Conservation (phyloP, 1,284 basidiomycete species). For the Malassezia sympodialis region DNA sequence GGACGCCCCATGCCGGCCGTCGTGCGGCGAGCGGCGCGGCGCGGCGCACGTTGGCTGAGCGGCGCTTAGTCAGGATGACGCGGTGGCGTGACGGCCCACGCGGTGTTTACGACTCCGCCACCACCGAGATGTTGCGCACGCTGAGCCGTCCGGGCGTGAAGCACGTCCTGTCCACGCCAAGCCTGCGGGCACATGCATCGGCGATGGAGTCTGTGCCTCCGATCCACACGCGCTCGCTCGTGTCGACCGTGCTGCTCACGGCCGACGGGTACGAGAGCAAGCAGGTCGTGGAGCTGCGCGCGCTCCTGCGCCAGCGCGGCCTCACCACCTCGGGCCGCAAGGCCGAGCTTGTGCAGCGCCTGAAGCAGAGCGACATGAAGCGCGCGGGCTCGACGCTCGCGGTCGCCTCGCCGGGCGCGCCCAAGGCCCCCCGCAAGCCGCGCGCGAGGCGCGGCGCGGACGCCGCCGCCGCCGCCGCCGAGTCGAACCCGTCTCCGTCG, state of each 20-base stretch:
- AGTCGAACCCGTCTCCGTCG: constrained; percentile 20
- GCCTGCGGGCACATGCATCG: constrained; percentile 2
- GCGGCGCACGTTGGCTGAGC: no score
- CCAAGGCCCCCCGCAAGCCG: constrained; percentile 9
- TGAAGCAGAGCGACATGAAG: constrained; percentile 29
- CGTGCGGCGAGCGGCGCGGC: background rate
- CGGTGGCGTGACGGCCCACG: background rate
- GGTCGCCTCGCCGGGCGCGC: constrained; percentile 7
- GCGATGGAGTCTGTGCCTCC: background rate
- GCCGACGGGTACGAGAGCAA: constrained; percentile 32
- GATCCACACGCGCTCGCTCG: constrained; percentile 17
- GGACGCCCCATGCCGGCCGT: constrained; percentile 6
- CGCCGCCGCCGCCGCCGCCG: constrained; percentile 19
- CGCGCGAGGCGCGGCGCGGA: constrained; percentile 16
- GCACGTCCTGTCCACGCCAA: constrained; percentile 3
- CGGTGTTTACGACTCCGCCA: background rate
- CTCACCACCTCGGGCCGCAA: constrained; percentile 33
- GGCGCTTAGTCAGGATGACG: background rate
- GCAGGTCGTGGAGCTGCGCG: constrained; percentile 31
- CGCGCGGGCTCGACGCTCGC: constrained; percentile 35
- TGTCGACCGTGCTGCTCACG: constrained; percentile 36
- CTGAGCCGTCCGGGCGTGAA: constrained; percentile 7
- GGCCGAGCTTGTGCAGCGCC: constrained; percentile 35
- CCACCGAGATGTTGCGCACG: constrained; percentile 10
- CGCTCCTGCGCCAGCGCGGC: constrained; percentile 34